phyloP scores from a whole-genome alignment of 1,284 basidiomycete species.

The Blastosporella zonata region DNA sequence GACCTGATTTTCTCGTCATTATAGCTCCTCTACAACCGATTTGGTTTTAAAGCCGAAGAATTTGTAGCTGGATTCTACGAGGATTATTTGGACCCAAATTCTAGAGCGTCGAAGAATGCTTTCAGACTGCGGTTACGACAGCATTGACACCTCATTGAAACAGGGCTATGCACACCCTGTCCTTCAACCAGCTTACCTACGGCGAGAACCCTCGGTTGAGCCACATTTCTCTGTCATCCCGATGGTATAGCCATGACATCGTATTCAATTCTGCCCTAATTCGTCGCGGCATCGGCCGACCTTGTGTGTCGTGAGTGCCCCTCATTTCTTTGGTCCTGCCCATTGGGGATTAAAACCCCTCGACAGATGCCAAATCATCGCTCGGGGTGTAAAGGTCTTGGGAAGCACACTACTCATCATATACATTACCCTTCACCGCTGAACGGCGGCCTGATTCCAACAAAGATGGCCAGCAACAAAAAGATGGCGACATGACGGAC shows the following conservation, averaged over 20 bases:
- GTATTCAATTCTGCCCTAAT: not conserved
- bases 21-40: slow-evolving; percentile 77
- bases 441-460: slow-evolving; percentile 7
- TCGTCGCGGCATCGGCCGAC: not conserved
- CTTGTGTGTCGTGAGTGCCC: not conserved
- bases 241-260: not conserved
- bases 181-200: slow-evolving; percentile 1
- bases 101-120: slow-evolving; percentile 72
- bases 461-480: too few species aligned
- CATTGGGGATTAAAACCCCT: slow-evolving; percentile 8
- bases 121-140: slow-evolving; percentile 53
- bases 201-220: not conserved
- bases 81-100: slow-evolving; percentile 63
- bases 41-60: slow-evolving; percentile 82
- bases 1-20: not conserved
- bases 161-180: not conserved
- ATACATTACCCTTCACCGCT: not conserved
- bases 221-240: not conserved
- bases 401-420: slow-evolving; percentile 5
- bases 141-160: slow-evolving; percentile 18
- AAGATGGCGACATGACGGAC: not conserved
- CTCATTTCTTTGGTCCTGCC: not conserved
- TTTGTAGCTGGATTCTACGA: slow-evolving; percentile 79
- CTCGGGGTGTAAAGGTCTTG: not conserved
- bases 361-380: slow-evolving; percentile 4